Percentiles rank a stretch among this genome's conserved stretches.
Conservation (phyloP, 2,329 filamentous ascomycete species). For the Botrytis deweyae region DNA sequence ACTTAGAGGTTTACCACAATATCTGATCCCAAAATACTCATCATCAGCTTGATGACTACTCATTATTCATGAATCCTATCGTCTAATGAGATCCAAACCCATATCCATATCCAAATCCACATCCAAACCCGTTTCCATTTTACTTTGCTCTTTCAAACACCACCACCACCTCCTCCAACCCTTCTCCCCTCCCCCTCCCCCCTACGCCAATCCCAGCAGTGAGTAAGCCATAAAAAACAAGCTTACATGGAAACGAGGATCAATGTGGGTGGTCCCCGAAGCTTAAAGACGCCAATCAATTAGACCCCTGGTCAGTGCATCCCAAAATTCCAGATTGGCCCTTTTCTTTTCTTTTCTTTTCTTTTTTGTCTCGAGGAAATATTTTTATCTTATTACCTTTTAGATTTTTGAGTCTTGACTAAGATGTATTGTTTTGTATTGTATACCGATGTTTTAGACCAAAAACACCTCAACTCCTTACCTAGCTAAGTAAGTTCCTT, state of each 20-base stretch:
- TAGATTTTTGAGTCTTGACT: background rate
- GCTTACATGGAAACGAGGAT: constrained; percentile 13
- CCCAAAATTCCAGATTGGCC: constrained; percentile 9
- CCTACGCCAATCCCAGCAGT: background rate
- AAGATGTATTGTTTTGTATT: background rate
- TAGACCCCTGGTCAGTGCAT: constrained; percentile 18
- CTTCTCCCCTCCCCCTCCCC: background rate
- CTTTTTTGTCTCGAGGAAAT: background rate
- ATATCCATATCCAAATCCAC: background rate
- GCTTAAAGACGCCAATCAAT: constrained; percentile 22
- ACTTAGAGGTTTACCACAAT: background rate
- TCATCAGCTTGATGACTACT: constrained; percentile 7
- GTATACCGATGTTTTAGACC: background rate
- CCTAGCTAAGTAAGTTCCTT: background rate
- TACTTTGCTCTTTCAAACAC: background rate
- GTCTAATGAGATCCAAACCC: background rate
- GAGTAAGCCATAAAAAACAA: constrained; percentile 13
- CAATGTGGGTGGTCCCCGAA: constrained; percentile 18
- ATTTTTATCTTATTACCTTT: background rate
- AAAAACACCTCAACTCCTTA: background rate
- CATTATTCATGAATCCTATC: background rate
- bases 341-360: background rate
- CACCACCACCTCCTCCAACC: background rate
- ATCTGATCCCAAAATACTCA: background rate
- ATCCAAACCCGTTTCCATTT: background rate